Evolutionary conservation across 2,329 filamentous ascomycete species (phyloP).

Genomic region (Pseudopyricularia javanii): DNA sequence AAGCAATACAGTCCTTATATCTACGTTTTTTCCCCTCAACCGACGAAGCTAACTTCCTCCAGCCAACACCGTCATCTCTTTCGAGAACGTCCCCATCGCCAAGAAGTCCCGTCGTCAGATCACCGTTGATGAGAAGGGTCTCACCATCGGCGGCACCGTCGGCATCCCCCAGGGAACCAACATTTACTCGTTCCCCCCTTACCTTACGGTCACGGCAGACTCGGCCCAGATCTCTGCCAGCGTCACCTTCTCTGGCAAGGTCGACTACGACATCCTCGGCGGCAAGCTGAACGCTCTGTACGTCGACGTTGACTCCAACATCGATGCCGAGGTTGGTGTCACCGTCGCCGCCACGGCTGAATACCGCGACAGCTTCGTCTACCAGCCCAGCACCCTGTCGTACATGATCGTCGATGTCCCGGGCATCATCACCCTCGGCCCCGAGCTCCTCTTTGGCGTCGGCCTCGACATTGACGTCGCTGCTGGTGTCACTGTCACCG

Average conservation of each 20-base stretch:
- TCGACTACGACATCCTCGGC: constrained; percentile 25
- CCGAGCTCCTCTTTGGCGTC: constrained; percentile 3
- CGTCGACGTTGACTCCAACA: constrained; percentile 27
- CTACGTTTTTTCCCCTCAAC: not conserved
- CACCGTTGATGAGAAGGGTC: constrained; percentile 3
- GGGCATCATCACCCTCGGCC: constrained; percentile 19
- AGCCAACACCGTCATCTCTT: constrained; percentile 6
- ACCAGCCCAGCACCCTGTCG: constrained; percentile 20
- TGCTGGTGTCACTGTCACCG: constrained; percentile 6
- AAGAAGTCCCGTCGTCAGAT: not conserved
- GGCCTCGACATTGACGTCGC: constrained; percentile 5
- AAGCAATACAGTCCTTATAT: constrained; percentile 6
- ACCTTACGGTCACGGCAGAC: constrained; percentile 21
- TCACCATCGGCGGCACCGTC: constrained; percentile 23
- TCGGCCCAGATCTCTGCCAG: constrained; percentile 19
- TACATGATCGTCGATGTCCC: constrained; percentile 25
- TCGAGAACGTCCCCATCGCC: constrained; percentile 1
- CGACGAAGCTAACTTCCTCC: not conserved
- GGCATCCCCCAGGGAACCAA: constrained; percentile 6
- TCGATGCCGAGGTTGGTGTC: constrained; percentile 22
- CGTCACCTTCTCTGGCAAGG: constrained; percentile 26
- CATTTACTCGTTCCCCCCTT: constrained; percentile 11
- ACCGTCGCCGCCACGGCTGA: constrained; percentile 19
- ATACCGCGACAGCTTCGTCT: constrained; percentile 20
- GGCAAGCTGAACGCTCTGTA: constrained; percentile 21